Percentiles rank a stretch among this genome's conserved stretches.
phyloP scores from a whole-genome alignment of 192 early-diverging fungal genomes.

The Gaertneriomyces sp. region DNA sequence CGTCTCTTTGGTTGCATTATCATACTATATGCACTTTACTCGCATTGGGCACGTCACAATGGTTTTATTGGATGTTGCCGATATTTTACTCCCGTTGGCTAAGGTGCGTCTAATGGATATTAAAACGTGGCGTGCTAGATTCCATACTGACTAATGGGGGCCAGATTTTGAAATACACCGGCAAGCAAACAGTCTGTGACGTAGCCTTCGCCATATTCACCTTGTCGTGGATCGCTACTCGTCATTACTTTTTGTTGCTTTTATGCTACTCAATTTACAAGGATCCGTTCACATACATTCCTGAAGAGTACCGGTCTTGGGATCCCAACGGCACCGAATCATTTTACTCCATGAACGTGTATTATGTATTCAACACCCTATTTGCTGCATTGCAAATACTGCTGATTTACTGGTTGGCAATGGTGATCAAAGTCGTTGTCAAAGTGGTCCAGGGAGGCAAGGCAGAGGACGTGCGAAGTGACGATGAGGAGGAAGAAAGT shows the following conservation, averaged over 20 bases:
- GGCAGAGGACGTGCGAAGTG: constrained; percentile 65
- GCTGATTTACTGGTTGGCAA: constrained; percentile 72
- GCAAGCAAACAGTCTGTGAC: constrained; percentile 59
- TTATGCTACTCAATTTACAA: constrained; percentile 8
- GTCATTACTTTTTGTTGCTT: constrained; percentile 46
- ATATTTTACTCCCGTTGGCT: constrained; percentile 70
- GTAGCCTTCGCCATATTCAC: constrained; percentile 71
- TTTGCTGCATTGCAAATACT: constrained; percentile 64
- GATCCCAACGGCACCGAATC: constrained; percentile 18
- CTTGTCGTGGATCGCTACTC: constrained; percentile 71
- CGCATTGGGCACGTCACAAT: constrained; percentile 78
- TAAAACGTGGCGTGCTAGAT: neutral
- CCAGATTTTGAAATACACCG: constrained; percentile 63
- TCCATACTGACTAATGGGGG: neutral
- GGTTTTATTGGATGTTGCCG: constrained; percentile 73
- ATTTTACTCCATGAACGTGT: constrained; percentile 25
- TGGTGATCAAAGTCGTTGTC: constrained; percentile 66
- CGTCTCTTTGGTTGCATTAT: constrained; percentile 58
- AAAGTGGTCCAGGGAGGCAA: constrained; percentile 60
- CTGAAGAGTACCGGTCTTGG: constrained; percentile 15
- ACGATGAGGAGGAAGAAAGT: constrained; percentile 38
- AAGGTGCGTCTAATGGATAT: constrained; percentile 47
- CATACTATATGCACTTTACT: constrained; percentile 66
- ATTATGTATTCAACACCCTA: constrained; percentile 43
- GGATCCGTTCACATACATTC: constrained; percentile 50